These are phyloP conservation scores for Avena eriantha DNA, from an alignment of 176 grass and related monocot species.

Conservation along the genomic window DNA sequence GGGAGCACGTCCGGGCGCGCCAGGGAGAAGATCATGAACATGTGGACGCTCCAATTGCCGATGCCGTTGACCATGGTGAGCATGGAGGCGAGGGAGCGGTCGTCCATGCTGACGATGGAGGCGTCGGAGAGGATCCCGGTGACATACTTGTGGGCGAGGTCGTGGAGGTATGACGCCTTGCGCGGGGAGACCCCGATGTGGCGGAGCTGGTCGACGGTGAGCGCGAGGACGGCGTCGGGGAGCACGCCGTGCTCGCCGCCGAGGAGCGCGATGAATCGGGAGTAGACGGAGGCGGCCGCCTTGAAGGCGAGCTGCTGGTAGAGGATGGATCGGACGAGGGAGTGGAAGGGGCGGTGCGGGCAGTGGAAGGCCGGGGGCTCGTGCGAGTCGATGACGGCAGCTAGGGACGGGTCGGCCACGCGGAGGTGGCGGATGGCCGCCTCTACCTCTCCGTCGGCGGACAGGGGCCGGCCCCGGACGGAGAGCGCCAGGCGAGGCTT, in stretches of 20 bases:
- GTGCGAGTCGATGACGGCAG: conserved; percentile 78
- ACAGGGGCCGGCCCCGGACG: conserved; percentile 63
- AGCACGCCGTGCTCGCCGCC: conserved; percentile 75
- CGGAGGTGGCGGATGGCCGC: conserved; percentile 71
- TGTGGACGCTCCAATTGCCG: conserved; percentile 94
- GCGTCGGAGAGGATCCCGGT: conserved; percentile 82
- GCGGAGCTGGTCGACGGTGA: conserved; percentile 79
- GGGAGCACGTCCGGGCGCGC: conserved; percentile 95
- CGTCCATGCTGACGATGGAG: conserved; percentile 83
- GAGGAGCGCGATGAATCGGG: conserved; percentile 74
- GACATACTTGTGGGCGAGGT: conserved; percentile 84
- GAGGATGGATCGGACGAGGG: conserved; percentile 87
- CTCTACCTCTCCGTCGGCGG: conserved; percentile 63
- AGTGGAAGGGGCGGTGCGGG: conserved; percentile 87
- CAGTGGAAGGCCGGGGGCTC: conserved; percentile 80
- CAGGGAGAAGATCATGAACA: conserved; percentile 99
- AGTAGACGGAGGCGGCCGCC: conserved; percentile 89
- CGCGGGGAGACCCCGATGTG: conserved; percentile 95
- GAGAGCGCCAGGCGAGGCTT: conserved; percentile 45
- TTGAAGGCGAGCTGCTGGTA: conserved; percentile 98
- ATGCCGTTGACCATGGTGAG: conserved; percentile 98
- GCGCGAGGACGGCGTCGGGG: conserved; percentile 83
- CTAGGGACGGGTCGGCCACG: conserved; percentile 56
- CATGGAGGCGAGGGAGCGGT: conserved; percentile 90
- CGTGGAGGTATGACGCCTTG: conserved; percentile 93